Percentiles rank a stretch among this genome's conserved stretches.
Conservation (phyloP, 2,329 filamentous ascomycete species). For the Botrytis cinerea region DNA sequence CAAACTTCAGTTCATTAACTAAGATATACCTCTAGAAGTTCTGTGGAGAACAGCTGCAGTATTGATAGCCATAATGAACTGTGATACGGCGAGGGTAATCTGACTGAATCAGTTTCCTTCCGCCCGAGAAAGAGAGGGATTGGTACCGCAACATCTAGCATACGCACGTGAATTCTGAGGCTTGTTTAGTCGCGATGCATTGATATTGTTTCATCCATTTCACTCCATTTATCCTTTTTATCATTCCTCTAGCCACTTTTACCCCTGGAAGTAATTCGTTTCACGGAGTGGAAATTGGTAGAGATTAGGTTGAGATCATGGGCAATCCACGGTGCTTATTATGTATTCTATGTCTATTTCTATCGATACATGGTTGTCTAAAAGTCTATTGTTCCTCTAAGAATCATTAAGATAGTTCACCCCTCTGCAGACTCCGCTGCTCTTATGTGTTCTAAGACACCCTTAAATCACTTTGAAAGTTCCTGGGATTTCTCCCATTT, state of each 20-base stretch:
- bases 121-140: constrained; percentile 5
- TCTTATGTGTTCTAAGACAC: background rate
- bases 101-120: constrained; percentile 7
- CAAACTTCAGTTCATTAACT: background rate
- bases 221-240: background rate
- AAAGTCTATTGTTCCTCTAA: background rate
- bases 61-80: background rate
- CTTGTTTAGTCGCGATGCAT: background rate
- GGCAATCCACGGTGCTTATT: background rate
- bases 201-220: constrained; percentile 8
- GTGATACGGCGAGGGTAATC: constrained; percentile 1
- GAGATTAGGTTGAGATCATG: background rate
- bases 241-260: background rate
- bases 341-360: background rate
- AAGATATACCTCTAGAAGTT: constrained; percentile 26
- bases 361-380: background rate
- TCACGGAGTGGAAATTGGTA: background rate
- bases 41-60: constrained; percentile 18
- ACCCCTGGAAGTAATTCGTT: background rate
- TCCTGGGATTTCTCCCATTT: constrained; percentile 31
- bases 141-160: background rate
- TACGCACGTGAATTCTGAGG: background rate
- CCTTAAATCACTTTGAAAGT: background rate
- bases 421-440: background rate
- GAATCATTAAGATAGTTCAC: background rate